Conservation (phyloP, 1,284 basidiomycete species). For the Sutorius eximius region DNA sequence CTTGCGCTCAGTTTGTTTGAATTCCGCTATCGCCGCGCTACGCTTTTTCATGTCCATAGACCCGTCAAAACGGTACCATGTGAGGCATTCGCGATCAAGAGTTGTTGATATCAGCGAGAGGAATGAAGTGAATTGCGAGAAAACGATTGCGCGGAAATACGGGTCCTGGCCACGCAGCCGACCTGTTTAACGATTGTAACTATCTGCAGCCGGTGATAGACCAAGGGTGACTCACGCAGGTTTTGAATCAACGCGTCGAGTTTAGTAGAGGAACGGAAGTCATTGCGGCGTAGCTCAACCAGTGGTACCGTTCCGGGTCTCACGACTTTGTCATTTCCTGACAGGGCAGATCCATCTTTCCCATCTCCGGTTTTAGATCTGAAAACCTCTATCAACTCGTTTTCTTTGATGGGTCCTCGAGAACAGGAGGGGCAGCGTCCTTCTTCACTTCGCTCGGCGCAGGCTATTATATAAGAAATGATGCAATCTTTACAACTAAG, state of each 20-base stretch:
- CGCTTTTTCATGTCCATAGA: slow-evolving; percentile 89
- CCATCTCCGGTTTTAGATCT: slow-evolving; percentile 35
- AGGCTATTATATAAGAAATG: slow-evolving; percentile 61
- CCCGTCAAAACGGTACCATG: slow-evolving; percentile 89
- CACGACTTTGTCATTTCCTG: not conserved
- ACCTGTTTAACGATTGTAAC: slow-evolving; percentile 38
- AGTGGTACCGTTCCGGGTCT: slow-evolving; percentile 37
- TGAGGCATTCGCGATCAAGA: slow-evolving; percentile 71
- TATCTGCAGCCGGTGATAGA: not conserved
- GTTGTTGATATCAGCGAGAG: slow-evolving; percentile 80
- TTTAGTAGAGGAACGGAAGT: slow-evolving; percentile 88
- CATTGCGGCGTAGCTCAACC: slow-evolving; percentile 70
- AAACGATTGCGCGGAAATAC: slow-evolving; percentile 81
- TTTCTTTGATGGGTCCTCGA: slow-evolving; percentile 65
- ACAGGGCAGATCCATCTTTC: not conserved
- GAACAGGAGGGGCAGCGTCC: slow-evolving; percentile 73
- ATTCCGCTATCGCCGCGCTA: slow-evolving; percentile 71
- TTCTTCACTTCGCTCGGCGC: slow-evolving; percentile 65
- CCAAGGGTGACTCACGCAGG: slow-evolving; percentile 49
- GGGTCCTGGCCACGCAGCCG: slow-evolving; percentile 71
- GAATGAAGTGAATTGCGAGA: slow-evolving; percentile 86
- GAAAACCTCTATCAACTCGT: slow-evolving; percentile 65
- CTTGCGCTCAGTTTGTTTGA: slow-evolving; percentile 64
- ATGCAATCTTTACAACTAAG: slow-evolving; percentile 84
- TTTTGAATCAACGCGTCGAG: slow-evolving; percentile 71